phyloP scores from a whole-genome alignment of 306 rosid species.

The Gastrolobium villosum region DNA sequence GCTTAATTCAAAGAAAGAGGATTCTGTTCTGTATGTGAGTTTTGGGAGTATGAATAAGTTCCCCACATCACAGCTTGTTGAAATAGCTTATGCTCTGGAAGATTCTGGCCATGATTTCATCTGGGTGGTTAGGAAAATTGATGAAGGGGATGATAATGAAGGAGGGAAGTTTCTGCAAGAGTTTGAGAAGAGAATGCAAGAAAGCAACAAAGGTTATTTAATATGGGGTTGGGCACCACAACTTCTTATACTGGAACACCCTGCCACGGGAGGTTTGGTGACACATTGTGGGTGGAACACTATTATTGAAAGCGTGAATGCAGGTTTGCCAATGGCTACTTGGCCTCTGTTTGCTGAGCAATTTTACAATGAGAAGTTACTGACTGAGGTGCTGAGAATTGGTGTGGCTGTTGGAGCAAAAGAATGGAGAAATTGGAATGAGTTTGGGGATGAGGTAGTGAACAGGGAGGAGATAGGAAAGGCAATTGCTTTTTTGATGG shows the following conservation, averaged over 20 bases:
- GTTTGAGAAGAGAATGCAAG: slow-evolving; percentile 20
- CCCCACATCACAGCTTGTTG: neutral
- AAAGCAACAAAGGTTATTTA: slow-evolving; percentile 21
- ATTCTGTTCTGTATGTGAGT: slow-evolving; percentile 30
- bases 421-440: slow-evolving; percentile 29
- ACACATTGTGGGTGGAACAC: slow-evolving; percentile 48
- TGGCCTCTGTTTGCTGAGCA: slow-evolving; percentile 48
- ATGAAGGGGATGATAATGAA: neutral
- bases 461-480: slow-evolving; percentile 37
- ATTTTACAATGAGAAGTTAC: slow-evolving; percentile 22
- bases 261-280: slow-evolving; percentile 28
- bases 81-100: slow-evolving; percentile 31
- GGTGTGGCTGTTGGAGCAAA: slow-evolving; percentile 41
- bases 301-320: neutral
- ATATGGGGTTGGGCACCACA: slow-evolving; percentile 45
- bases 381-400: slow-evolving; percentile 32
- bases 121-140: slow-evolving; percentile 20
- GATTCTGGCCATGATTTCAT: slow-evolving; percentile 30
- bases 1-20: slow-evolving; percentile 33
- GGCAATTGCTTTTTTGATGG: slow-evolving; percentile 25
- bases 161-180: neutral
- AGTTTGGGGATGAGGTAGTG: slow-evolving; percentile 13
- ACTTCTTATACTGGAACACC: slow-evolving; percentile 13
- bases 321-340: slow-evolving; percentile 35
- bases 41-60: slow-evolving; percentile 28